Evolutionary conservation across 495 filamentous ascomycete genomes (phyloP).

Genomic region (Podospora didyma): DNA sequence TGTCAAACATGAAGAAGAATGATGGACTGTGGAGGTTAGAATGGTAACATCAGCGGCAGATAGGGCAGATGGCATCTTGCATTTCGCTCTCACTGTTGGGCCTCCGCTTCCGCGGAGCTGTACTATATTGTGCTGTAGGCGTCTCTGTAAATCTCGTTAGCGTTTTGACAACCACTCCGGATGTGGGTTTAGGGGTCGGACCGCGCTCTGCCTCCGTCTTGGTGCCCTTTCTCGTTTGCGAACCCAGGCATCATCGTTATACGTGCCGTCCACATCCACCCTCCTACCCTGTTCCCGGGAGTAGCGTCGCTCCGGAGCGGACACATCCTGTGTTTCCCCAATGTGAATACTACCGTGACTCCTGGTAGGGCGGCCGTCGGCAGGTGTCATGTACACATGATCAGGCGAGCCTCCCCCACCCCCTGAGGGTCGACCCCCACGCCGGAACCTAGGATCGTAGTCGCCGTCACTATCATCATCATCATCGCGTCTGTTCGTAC

Average conservation of each 20-base stretch:
- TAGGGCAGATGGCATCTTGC: neutral
- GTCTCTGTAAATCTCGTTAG: neutral
- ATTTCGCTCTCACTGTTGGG: constrained; percentile 1
- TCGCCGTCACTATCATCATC: neutral
- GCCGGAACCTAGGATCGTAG: neutral
- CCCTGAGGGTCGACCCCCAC: neutral
- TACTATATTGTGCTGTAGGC: neutral
- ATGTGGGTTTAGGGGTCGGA: neutral
- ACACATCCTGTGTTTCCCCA: neutral
- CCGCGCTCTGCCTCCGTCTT: neutral
- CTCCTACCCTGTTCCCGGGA: neutral
- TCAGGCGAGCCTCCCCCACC: neutral
- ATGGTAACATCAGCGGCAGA: neutral
- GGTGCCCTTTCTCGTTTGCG: neutral
- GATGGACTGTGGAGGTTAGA: constrained; percentile 1
- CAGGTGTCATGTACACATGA: neutral
- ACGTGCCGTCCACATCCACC: neutral
- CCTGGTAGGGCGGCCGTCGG: neutral
- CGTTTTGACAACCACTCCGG: neutral
- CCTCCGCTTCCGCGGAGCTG: neutral
- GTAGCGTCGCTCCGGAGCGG: neutral
- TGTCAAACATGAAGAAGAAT: constrained; percentile 2
- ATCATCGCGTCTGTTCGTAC: neutral
- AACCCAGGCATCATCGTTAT: neutral
- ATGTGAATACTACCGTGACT: neutral